These are phyloP conservation scores for Croton setiger DNA, from an alignment of 441 rosid species.

Conservation along the genomic window DNA sequence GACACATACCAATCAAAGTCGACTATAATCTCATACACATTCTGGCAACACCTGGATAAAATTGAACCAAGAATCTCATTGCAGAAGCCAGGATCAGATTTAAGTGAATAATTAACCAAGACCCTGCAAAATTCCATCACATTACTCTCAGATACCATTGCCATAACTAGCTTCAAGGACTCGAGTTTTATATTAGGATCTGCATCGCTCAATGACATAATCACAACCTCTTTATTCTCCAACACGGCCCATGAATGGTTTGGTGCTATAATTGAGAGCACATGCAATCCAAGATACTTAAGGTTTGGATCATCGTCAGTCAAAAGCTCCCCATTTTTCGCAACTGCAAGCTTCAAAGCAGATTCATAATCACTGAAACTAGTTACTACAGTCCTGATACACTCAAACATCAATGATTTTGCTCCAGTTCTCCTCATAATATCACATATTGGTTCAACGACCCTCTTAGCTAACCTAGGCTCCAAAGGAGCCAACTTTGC, in stretches of 20 bases:
- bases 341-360: slow-evolving; percentile 77
- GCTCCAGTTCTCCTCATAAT: slow-evolving; percentile 85
- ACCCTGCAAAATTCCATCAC: slow-evolving; percentile 68
- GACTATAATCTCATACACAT: slow-evolving; percentile 62
- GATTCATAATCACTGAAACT: slow-evolving; percentile 75
- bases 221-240: slow-evolving; percentile 82
- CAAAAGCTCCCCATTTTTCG: slow-evolving; percentile 62
- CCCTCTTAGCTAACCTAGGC: slow-evolving; percentile 75
- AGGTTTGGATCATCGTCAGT: slow-evolving; percentile 86
- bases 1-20: slow-evolving; percentile 92
- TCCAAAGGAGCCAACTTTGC: slow-evolving; percentile 70
- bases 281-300: slow-evolving; percentile 87
- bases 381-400: slow-evolving; percentile 69
- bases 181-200: slow-evolving; percentile 77
- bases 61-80: slow-evolving; percentile 79
- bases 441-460: slow-evolving; percentile 83
- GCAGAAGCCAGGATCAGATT: slow-evolving; percentile 84
- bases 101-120: slow-evolving; percentile 72
- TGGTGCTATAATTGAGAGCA: slow-evolving; percentile 55
- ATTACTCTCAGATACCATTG: slow-evolving; percentile 76
- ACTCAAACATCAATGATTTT: slow-evolving; percentile 84
- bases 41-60: slow-evolving; percentile 57
- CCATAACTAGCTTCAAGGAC: slow-evolving; percentile 75
- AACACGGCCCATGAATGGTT: slow-evolving; percentile 76
- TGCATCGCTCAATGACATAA: slow-evolving; percentile 72